Evolutionary conservation across 2,329 filamentous ascomycete species (phyloP), one percentile per base, ranked within the genome.

Genomic region (Lasiodiplodia citricola): DNA sequence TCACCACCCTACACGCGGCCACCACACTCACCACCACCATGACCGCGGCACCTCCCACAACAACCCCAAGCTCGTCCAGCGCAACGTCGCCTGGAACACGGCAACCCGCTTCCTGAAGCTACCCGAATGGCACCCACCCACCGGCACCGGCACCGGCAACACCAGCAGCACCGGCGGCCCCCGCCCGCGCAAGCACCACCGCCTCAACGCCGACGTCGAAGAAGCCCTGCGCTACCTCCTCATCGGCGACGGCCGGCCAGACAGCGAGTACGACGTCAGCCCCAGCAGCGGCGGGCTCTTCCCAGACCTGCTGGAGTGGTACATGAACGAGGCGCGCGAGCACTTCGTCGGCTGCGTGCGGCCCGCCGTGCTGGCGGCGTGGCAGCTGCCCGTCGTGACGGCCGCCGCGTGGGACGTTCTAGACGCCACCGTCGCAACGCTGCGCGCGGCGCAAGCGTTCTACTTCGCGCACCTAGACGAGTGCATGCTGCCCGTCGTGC

Each of bases 51-150:
- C 44, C 44, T 18, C 44, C 28, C 56, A 38, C 10, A 31, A 31
- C 35, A 56, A 55, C 13, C 23, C 56, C 14, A 62, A 23, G 6
- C 66, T 63, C 56, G 74, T 80, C 23, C 77, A 75, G 69, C 76
- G 79, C 66, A 80, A 77, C 56, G 73, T 77, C 57, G 80, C 81
- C n/a, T 84, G 83, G 83, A 84, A 80, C 69, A 79, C 76, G 25
- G 82, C 80, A n/a, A 84, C 83, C 2, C 74, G 82, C 47, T 83
- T 80, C 66, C 71, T 84, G 13, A 78, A 76, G 68, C 68, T 80
- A 25, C 76, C 75, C 35, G 66, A 44, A 76, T 73, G 28, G 44
- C 57, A 51, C 60, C 21, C 38, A 47, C 44, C 71, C 68, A 21
- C 72, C 73, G 16, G 68, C 75, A 8, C 67, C 73, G 28, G 70